A percentile compares a stretch with the other conserved stretches of the same genome.
Conservation (phyloP, 768 basidiomycete genomes). For the Mrakia blollopis region DNA sequence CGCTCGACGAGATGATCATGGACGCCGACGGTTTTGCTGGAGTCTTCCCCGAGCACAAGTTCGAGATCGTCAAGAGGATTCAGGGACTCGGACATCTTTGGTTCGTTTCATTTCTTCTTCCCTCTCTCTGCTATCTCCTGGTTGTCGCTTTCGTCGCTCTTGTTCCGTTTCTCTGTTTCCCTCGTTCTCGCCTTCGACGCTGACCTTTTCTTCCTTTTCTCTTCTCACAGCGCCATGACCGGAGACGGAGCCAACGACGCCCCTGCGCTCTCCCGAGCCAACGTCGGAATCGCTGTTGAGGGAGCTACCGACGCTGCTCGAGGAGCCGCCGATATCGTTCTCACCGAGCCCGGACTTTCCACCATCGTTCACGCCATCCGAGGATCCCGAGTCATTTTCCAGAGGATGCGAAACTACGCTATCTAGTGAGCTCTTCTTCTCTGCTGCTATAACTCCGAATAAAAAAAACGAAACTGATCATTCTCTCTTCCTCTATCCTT, state of each 20-base stretch:
- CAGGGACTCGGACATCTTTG: slow-evolving; percentile 65
- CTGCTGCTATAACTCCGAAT: not conserved
- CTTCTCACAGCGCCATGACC: slow-evolving; percentile 72
- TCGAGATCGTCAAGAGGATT: slow-evolving; percentile 97
- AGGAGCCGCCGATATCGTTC: slow-evolving; percentile 95
- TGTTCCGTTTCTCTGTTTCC: not conserved
- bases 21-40: slow-evolving; percentile 99
- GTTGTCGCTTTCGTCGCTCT: slow-evolving; percentile 56
- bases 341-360: slow-evolving; percentile 96
- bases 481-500: not conserved
- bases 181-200: slow-evolving; percentile 55
- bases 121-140: not conserved
- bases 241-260: slow-evolving; percentile 99
- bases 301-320: slow-evolving; percentile 98
- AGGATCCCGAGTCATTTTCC: slow-evolving; percentile 98
- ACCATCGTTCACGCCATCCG: slow-evolving; percentile 99
- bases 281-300: slow-evolving; percentile 99
- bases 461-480: not conserved
- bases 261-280: slow-evolving; percentile 93
- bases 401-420: slow-evolving; percentile 98
- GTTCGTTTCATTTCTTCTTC: not conserved
- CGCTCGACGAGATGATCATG: slow-evolving; percentile 97
- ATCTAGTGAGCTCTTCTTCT: slow-evolving; percentile 49
- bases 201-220: not conserved
- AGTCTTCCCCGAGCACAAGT: slow-evolving; percentile 99